Base-by-base conservation (phyloP, 495 filamentous ascomycete species). In the Astrothelium subdiscretum region DNA sequence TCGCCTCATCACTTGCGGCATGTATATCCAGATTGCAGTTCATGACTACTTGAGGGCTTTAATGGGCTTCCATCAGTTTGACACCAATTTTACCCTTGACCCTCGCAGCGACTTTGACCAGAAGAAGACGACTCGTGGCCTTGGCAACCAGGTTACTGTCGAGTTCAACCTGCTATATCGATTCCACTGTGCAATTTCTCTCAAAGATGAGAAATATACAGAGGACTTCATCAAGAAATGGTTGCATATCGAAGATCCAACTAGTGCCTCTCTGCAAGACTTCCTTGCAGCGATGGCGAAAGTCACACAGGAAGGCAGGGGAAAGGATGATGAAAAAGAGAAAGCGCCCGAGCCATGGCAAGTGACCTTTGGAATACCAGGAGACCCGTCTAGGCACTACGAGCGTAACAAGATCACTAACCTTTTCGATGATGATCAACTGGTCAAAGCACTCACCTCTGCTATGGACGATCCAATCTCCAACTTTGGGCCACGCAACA, bases 1-100 rank as follows among this genome's bases (percentile, higher is more conserved):
- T 35, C 78, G 89, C 43, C 77, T 94, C 35, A 79, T 92, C 64
- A 91, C 87, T 2, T 91, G 87, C 38, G 88, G 90, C 59, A 77
- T 92, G 6, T 94, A 91, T 71, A 88, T 91, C 69, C 92, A 94
- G 77, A 88, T 90, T 66, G 85, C 88, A 6, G 76, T 94, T 32
- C 80, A 88, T 62, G 90, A 95, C 68, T 95, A 95, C 70, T 80
- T 95, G 40, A 84, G 90, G 29, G 90, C 88, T 22, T 91, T 95
- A 65, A 79, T 94, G 72, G 92, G 91, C 70, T 72, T 91, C 62
- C 92, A 92, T 74, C 80, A 87, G 42, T 82, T 80, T 58, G 83
- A 86, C 67, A 86, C 86, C 13, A 87, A 84, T 3, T 95, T 90
- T 89, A 90, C 86, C 26, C 77, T 95, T 57, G 89, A 90, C 62